Evolutionary conservation across 768 basidiomycete species (phyloP).

Genomic region (Russula vinacea): DNA sequence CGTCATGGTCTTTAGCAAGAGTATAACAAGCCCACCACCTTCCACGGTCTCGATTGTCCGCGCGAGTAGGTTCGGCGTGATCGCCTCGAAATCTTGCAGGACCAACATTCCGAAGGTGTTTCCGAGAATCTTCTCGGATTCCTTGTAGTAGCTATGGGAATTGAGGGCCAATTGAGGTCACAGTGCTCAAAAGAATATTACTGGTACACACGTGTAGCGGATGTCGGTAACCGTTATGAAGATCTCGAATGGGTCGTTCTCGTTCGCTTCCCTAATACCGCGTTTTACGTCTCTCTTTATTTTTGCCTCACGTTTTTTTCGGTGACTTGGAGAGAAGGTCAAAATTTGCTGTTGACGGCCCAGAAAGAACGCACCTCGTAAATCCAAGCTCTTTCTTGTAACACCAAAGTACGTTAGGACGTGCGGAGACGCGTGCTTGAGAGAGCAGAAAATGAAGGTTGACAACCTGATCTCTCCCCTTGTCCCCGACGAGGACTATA

Average conservation of each 20-base stretch:
- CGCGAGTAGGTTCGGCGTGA: slow-evolving; percentile 95
- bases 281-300: slow-evolving; percentile 95
- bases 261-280: slow-evolving; percentile 89
- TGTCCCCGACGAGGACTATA: slow-evolving; percentile 95
- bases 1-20: slow-evolving; percentile 92
- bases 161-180: too few species aligned
- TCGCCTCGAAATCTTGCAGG: slow-evolving; percentile 95
- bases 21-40: slow-evolving; percentile 85
- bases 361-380: slow-evolving; percentile 59
- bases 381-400: slow-evolving; percentile 99
- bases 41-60: slow-evolving; percentile 98
- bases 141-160: slow-evolving; percentile 77
- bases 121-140: slow-evolving; percentile 93
- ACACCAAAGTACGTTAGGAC: slow-evolving; percentile 94
- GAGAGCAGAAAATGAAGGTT: slow-evolving; percentile 95
- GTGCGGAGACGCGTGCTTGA: slow-evolving; percentile 82
- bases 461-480: slow-evolving; percentile 90
- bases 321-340: slow-evolving; percentile 58
- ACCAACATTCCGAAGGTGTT: slow-evolving; percentile 98
- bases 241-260: slow-evolving; percentile 96
- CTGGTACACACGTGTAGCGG: slow-evolving; percentile 76
- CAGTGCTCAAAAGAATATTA: not conserved
- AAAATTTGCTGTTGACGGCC: not conserved
- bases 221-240: slow-evolving; percentile 99
- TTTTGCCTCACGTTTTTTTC: slow-evolving; percentile 96